Evolutionary conservation across 2,329 filamentous ascomycete species (phyloP).

Genomic region (Colletotrichum incanum): DNA sequence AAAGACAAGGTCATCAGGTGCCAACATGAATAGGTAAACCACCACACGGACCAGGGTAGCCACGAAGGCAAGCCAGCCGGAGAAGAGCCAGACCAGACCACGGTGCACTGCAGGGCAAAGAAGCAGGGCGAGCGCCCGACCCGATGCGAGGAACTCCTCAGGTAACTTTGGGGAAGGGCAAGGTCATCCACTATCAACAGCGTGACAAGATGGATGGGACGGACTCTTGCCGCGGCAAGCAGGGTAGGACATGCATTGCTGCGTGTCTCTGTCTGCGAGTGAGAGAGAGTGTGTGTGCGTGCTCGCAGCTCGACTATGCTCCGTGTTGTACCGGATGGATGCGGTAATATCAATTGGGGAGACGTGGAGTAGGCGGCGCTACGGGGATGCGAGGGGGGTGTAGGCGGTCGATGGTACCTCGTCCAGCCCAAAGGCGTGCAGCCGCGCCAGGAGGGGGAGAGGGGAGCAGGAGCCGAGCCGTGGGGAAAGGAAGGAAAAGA

Average conservation of each 20-base stretch:
- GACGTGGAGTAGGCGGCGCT: constrained; percentile 26
- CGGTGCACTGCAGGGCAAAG: constrained; percentile 20
- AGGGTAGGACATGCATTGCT: constrained; percentile 10
- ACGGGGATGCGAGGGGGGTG: constrained; percentile 29
- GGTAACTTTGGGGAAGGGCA: constrained; percentile 17
- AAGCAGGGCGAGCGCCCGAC: constrained; percentile 19
- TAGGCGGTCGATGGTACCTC: constrained; percentile 24
- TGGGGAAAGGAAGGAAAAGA: constrained; percentile 42
- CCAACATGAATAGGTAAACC: constrained; percentile 20
- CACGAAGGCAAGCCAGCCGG: constrained; percentile 1
- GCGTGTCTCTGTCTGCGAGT: not conserved
- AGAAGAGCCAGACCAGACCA: constrained; percentile 10
- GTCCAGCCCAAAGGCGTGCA: constrained; percentile 18
- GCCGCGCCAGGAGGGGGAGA: constrained; percentile 22
- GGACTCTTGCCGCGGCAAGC: constrained; percentile 31
- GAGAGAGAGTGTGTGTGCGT: constrained; percentile 8
- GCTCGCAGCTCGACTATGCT: not conserved
- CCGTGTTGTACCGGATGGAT: constrained; percentile 29
- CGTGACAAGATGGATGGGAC: not conserved
- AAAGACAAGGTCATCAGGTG: constrained; percentile 35
- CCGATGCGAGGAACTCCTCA: constrained; percentile 26
- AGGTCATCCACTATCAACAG: constrained; percentile 11
- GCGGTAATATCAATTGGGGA: constrained; percentile 35
- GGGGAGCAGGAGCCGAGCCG: constrained; percentile 39
- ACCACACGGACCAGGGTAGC: constrained; percentile 20